A percentile compares a stretch with the other conserved stretches of the same genome.
These are phyloP conservation scores for Helenozyma baotianmanensis DNA, from an alignment of 805 yeast species.

Conservation along the genomic window DNA sequence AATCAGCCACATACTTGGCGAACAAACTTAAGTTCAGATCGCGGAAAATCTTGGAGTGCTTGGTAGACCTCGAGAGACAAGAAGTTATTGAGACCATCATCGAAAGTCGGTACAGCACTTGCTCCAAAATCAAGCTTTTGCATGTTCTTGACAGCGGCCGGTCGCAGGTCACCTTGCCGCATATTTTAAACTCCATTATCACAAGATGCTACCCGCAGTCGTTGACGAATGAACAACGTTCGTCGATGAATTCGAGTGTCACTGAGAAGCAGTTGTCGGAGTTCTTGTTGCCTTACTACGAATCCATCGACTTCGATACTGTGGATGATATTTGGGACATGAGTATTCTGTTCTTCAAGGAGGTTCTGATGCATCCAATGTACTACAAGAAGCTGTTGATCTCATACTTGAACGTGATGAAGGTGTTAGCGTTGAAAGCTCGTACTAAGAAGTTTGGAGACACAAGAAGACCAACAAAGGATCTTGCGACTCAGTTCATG, in stretches of 20 bases:
- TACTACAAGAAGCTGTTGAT: conserved; percentile 49
- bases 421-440: conserved; percentile 52
- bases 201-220: conserved; percentile 40
- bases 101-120: conserved; percentile 20
- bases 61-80: conserved; percentile 64
- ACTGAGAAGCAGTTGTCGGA: conserved; percentile 41
- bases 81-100: conserved; percentile 70
- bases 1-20: conserved; percentile 38
- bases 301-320: conserved; percentile 67
- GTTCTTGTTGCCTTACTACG: conserved; percentile 59
- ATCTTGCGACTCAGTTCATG: conserved; percentile 36
- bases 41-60: conserved; percentile 57
- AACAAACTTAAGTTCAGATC: conserved; percentile 65
- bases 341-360: conserved; percentile 56
- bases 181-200: conserved; percentile 52
- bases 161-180: conserved; percentile 69
- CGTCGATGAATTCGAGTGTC: conserved; percentile 46
- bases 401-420: conserved; percentile 47
- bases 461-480: conserved; percentile 58
- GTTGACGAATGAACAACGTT: conserved; percentile 29
- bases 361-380: conserved; percentile 43
- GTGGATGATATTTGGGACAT: conserved; percentile 74
- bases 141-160: conserved; percentile 82
- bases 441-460: conserved; percentile 58
- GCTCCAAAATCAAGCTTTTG: conserved; percentile 47